Evolutionary conservation across 2,329 filamentous ascomycete species (phyloP), one percentile per base, ranked within the genome.

Genomic region (Raffaelea ambrosiae): DNA sequence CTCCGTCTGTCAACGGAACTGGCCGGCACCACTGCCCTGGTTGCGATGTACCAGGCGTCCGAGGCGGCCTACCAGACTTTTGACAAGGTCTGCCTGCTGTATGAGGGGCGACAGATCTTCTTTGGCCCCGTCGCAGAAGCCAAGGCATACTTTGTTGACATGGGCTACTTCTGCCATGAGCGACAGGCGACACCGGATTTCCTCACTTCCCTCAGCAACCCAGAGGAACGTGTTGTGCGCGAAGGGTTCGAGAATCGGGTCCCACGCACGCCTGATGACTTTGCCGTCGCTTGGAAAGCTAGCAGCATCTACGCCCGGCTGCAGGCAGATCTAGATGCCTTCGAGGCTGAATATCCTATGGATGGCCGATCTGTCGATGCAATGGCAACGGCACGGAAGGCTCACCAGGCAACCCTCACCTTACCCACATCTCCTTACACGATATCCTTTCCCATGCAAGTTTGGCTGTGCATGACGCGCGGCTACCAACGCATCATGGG

Each of bases 401-500:
- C 69, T 7, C 73, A 79, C 58, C 77, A 81, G 59, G 73, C 78
- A 51, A 75, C 70, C 86, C 84, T 1, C 55, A 88, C 29, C 80
- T 79, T 36, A 74, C 62, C 76, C 79, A 79, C 62, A 93, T 88
- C 2, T 87, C 89, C 1, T 94, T 85, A 78, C 64, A 95, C 88
- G 0, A 70, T 95, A 22, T 90, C 87, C 0, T 86, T 84, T 53
- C 47, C 52, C 5, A 81, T 89, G 63, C 90, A 96, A 64, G 66
- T 95, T 53, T 64, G 74, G 51, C 78, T 95, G 10, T 95, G 89
- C 62, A 70, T 94, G 44, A 81, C 80, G 69, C 84, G 90, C 60
- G 88, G 87, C 9, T 91, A 84, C 69, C 78, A 81, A 60, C 80
- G 89, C 46, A 71, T 95, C 10, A 74, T 71, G 48, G 86, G 84